Conservation (phyloP, 495 filamentous ascomycete genomes). For the Penicillium longicatenatum region DNA sequence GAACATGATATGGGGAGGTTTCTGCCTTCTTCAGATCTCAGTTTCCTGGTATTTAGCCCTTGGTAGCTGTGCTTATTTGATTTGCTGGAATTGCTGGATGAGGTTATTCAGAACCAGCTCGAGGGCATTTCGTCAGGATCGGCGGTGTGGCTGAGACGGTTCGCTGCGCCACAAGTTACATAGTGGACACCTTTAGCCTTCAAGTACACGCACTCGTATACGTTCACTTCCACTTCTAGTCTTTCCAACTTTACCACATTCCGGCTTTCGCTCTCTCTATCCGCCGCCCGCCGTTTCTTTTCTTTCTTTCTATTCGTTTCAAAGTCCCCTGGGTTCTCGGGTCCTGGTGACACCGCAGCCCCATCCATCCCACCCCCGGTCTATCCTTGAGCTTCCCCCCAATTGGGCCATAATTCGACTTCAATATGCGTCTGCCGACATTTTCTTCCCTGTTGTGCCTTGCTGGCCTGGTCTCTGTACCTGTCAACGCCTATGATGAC, state of each 20-base stretch:
- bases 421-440: slow-evolving; percentile 41
- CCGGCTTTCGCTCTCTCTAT: slow-evolving; percentile 19
- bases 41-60: no score
- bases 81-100: neutral
- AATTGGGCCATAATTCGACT: slow-evolving; percentile 26
- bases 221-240: slow-evolving; percentile 5
- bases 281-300: slow-evolving; percentile 16
- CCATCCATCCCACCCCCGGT: slow-evolving; percentile 26
- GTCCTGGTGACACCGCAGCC: slow-evolving; percentile 35
- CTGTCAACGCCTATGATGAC: slow-evolving; percentile 39
- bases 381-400: slow-evolving; percentile 27
- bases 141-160: slow-evolving; percentile 29
- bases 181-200: slow-evolving; percentile 39
- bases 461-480: slow-evolving; percentile 36
- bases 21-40: no score
- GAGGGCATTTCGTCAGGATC: neutral
- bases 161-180: slow-evolving; percentile 28
- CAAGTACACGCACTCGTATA: slow-evolving; percentile 6
- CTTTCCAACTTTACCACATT: slow-evolving; percentile 2
- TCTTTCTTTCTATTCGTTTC: slow-evolving; percentile 16
- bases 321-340: slow-evolving; percentile 18
- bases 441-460: slow-evolving; percentile 44
- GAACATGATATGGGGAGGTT: no score
- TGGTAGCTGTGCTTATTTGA: neutral
- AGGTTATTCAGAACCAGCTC: neutral